These are phyloP conservation scores for Mollisiaceae sp. DNA, from an alignment of 2,329 filamentous ascomycete genomes.

Conservation along the genomic window DNA sequence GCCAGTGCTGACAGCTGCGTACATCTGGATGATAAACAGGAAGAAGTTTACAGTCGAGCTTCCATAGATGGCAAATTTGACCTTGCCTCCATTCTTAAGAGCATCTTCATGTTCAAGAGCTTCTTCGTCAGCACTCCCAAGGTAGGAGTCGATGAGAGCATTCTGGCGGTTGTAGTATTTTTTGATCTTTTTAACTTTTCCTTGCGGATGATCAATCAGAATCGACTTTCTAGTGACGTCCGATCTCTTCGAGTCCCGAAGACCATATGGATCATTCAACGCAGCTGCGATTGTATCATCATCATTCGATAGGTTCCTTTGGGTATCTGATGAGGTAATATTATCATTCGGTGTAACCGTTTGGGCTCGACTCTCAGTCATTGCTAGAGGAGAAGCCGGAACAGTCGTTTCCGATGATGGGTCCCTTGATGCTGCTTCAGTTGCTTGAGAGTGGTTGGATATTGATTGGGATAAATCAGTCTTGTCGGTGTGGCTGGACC, in stretches of 20 bases:
- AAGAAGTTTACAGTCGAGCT: constrained; percentile 58
- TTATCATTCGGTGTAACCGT: constrained; percentile 5
- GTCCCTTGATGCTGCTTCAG: constrained; percentile 17
- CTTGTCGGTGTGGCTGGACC: constrained; percentile 13
- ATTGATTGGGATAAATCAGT: constrained; percentile 12
- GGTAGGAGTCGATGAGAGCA: constrained; percentile 56
- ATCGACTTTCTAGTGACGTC: constrained; percentile 51
- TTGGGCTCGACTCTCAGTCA: constrained; percentile 12
- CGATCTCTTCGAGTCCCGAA: constrained; percentile 40
- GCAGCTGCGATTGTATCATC: constrained; percentile 20
- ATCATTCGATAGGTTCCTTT: constrained; percentile 14
- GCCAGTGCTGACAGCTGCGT: constrained; percentile 61
- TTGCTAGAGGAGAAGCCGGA: constrained; percentile 17
- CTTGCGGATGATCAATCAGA: constrained; percentile 53
- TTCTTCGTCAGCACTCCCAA: constrained; percentile 61
- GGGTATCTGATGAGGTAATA: constrained; percentile 8
- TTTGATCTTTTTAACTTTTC: constrained; percentile 50
- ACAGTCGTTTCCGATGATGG: constrained; percentile 19
- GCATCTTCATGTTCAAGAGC: constrained; percentile 56
- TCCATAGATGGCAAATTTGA: constrained; percentile 58
- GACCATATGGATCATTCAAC: constrained; percentile 44
- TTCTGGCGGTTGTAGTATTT: constrained; percentile 56
- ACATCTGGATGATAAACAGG: constrained; percentile 62
- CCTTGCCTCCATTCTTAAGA: constrained; percentile 54
- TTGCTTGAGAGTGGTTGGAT: constrained; percentile 8